A percentile compares a stretch with the other conserved stretches of the same genome.
These are phyloP conservation scores for Pseudotulostoma volvatum DNA, from an alignment of 495 filamentous ascomycete species.

Conservation along the genomic window DNA sequence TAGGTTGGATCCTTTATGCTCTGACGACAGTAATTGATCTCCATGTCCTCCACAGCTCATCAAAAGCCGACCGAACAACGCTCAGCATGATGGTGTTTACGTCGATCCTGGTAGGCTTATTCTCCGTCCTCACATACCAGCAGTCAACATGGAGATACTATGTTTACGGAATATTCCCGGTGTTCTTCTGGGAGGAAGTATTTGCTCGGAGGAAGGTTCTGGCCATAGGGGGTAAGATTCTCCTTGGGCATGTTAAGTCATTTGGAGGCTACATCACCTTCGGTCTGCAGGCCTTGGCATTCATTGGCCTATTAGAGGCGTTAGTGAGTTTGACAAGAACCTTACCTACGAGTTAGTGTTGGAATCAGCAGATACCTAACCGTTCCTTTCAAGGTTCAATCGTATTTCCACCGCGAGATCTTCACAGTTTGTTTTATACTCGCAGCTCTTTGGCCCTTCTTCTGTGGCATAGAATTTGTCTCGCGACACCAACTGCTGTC, in stretches of 20 bases:
- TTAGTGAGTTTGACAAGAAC: conserved; percentile 41
- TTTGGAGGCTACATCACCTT: conserved; percentile 35
- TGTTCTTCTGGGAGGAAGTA: conserved; percentile 94
- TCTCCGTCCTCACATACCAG: conserved; percentile 63
- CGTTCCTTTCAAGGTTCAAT: conserved; percentile 41
- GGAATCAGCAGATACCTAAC: conserved; percentile 5
- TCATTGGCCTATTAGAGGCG: conserved; percentile 61
- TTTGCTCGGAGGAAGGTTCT: conserved; percentile 62
- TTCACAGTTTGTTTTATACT: conserved; percentile 65
- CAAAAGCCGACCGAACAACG: conserved; percentile 46
- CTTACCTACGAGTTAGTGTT: conserved; percentile 1
- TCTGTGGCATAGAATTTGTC: conserved; percentile 60
- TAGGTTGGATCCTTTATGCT: conserved; percentile 94
- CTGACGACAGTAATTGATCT: conserved; percentile 81
- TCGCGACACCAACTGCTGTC: conserved; percentile 43
- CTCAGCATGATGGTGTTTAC: conserved; percentile 51
- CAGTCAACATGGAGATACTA: conserved; percentile 77
- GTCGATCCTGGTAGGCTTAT: conserved; percentile 56
- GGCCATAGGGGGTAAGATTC: conserved; percentile 42
- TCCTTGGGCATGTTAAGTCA: conserved; percentile 52
- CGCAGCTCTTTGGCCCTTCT: conserved; percentile 59
- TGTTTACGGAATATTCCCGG: conserved; percentile 79
- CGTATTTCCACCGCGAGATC: conserved; percentile 82
- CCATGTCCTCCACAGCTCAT: conserved; percentile 64
- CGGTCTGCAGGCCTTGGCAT: conserved; percentile 42